Evolutionary conservation across 495 filamentous ascomycete species (phyloP), one percentile per base, ranked within the genome.

Genomic region (Hypoxylon rickii): DNA sequence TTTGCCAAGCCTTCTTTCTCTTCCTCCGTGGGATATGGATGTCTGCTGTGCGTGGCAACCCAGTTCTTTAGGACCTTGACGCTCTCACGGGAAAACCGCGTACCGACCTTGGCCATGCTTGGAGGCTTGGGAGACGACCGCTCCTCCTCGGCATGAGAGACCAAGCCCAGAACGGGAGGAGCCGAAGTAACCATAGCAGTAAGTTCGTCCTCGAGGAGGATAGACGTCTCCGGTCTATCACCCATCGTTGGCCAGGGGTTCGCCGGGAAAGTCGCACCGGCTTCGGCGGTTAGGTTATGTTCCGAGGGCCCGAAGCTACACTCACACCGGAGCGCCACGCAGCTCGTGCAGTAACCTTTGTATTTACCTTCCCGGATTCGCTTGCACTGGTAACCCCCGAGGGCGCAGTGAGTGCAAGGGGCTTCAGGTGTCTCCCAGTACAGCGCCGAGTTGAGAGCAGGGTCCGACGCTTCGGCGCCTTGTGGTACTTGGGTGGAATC

Each of bases 21-120:
- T 34, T 86, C 79, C 18, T 93, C 89, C 20, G 77, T 90, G 12
- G 90, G 90, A 67, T 95, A 95, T 0, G 89, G 90, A 63, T 92
- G 85, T 40, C 85, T 79, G 61, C 77, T 78, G 69, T 95, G 88
- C 13, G 82, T 83, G 2, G 83, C 79, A 12, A 93, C 78, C 90
- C 90, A 95, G 58, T 82, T 81, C 71, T 90, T 89, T 44, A 95
- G 73, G 51, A 88, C 81, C 55, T 85, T 87, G 55, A 91, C 77
- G 1, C 87, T 83, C 55, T 88, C 83, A 53, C 86, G 78, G 2
- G 88, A 86, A 68, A 94, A 87, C 16, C 89, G 78, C 20, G 83
- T 78, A 32, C 80, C 86, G 41, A 73, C 71, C 61, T 79, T 80
- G 42, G 71, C 63, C 50, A 55, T 61, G 15, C 20, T 46, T 20